Conservation (phyloP, 2,329 filamentous ascomycete genomes). For the Apiospora saccharicola region DNA sequence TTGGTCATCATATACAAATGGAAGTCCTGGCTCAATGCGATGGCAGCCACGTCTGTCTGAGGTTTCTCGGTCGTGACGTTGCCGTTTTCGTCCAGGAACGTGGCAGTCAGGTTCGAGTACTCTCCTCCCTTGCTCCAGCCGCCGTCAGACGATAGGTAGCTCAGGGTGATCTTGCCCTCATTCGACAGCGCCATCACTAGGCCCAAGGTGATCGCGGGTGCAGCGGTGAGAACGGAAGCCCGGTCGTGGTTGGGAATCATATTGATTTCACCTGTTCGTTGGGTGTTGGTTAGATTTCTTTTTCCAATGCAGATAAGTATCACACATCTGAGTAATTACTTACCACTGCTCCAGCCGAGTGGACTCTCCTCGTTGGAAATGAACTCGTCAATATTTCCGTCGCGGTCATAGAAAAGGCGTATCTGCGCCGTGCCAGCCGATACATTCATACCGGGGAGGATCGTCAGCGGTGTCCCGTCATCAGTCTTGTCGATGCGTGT, state of each 20-base stretch:
- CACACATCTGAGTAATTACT: neutral
- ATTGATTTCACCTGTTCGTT: neutral
- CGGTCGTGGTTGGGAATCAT: neutral
- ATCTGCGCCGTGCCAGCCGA: neutral
- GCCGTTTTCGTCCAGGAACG: neutral
- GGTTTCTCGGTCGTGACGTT: neutral
- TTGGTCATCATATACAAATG: neutral
- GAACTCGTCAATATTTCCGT: neutral
- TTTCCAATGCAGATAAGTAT: neutral
- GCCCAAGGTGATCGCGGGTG: too few species aligned
- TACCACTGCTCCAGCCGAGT: neutral
- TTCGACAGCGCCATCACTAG: neutral
- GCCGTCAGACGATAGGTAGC: neutral
- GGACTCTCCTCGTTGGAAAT: neutral
- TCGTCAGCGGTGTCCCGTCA: neutral
- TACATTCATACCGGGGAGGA: neutral
- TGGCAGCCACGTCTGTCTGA: neutral
- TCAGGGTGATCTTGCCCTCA: neutral
- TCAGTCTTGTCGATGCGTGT: neutral
- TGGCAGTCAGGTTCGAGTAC: neutral
- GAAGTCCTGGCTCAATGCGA: neutral
- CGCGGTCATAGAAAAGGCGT: neutral
- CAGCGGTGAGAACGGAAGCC: neutral
- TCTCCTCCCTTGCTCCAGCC: neutral
- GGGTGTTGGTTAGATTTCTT: neutral